phyloP scores from a whole-genome alignment of 1,139 yeast species.

The Debaryomycetaceae sp. region DNA sequence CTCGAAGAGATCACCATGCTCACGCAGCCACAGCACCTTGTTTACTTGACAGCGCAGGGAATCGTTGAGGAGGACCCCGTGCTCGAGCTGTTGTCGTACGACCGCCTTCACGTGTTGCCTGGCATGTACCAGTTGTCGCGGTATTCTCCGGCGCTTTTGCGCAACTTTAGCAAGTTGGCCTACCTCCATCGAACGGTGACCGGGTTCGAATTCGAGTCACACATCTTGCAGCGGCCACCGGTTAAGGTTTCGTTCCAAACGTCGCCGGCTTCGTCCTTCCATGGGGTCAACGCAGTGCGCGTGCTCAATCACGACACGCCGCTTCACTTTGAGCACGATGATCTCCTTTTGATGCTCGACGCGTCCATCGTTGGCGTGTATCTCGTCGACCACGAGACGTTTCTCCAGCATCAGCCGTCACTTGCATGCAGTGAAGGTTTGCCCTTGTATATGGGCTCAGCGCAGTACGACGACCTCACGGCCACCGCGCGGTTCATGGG shows the following conservation, averaged over 20 bases:
- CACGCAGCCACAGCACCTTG: slow-evolving; percentile 52
- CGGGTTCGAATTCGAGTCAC: slow-evolving; percentile 43
- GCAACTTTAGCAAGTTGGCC: slow-evolving; percentile 46
- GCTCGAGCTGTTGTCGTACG: slow-evolving; percentile 18
- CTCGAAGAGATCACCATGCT: slow-evolving; percentile 43
- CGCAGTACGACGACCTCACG: neutral
- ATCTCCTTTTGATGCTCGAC: slow-evolving; percentile 44
- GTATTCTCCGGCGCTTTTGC: slow-evolving; percentile 48
- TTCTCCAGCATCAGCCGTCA: slow-evolving; percentile 1
- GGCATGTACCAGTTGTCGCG: slow-evolving; percentile 30
- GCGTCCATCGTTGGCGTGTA: slow-evolving; percentile 52
- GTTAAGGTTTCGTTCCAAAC: slow-evolving; percentile 41
- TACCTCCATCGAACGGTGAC: slow-evolving; percentile 45
- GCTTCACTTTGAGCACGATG: slow-evolving; percentile 26
- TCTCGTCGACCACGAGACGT: slow-evolving; percentile 17
- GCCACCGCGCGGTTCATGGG: slow-evolving; percentile 24
- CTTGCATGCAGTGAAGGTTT: neutral
- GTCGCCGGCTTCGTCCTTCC: slow-evolving; percentile 15
- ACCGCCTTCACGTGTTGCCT: slow-evolving; percentile 17
- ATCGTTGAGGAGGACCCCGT: slow-evolving; percentile 22
- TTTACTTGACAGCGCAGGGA: slow-evolving; percentile 21
- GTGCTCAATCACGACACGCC: slow-evolving; percentile 29
- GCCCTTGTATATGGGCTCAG: slow-evolving; percentile 3
- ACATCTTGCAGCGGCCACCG: slow-evolving; percentile 47
- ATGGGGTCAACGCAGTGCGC: slow-evolving; percentile 35